A percentile compares a stretch with the other conserved stretches of the same genome.
Evolutionary conservation across 192 early-diverging fungal genomes (phyloP).

Genomic region (Cetraspora pellucida): DNA sequence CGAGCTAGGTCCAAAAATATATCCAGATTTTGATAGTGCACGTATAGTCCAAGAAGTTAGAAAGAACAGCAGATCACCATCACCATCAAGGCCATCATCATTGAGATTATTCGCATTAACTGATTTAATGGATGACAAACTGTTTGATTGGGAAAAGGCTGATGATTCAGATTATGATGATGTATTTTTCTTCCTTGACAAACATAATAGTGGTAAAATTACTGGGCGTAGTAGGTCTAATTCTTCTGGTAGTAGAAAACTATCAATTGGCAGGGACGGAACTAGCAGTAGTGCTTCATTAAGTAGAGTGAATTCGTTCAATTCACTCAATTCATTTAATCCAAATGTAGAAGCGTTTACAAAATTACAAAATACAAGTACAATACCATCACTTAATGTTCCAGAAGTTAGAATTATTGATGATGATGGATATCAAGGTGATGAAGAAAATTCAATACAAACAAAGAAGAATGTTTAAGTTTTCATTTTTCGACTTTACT

Average conservation of each 20-base stretch:
- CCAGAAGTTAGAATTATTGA: too few species aligned
- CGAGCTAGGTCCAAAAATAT: constrained; percentile 81
- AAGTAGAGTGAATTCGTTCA: background rate
- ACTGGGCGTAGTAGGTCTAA: constrained; percentile 44
- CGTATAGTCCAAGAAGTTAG: constrained; percentile 38
- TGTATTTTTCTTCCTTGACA: constrained; percentile 55
- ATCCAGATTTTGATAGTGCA: constrained; percentile 68
- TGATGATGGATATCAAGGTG: too few species aligned
- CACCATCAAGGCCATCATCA: constrained; percentile 26
- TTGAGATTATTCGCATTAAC: constrained; percentile 39
- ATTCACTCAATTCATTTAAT: background rate
- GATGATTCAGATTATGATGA: constrained; percentile 59
- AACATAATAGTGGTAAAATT: constrained; percentile 40
- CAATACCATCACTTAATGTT: too few species aligned
- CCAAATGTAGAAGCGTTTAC: constrained; percentile 28
- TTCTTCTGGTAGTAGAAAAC: constrained; percentile 24
- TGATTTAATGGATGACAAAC: constrained; percentile 56
- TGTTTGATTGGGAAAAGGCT: constrained; percentile 56
- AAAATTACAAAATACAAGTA: constrained; percentile 30
- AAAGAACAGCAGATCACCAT: background rate
- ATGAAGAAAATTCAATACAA: too few species aligned
- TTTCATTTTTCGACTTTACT: too few species aligned
- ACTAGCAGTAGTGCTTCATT: background rate
- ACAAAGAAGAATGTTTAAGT: too few species aligned
- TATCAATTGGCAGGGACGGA: background rate